phyloP scores from a whole-genome alignment of 2,329 filamentous ascomycete species.

The Graphium sp. region DNA sequence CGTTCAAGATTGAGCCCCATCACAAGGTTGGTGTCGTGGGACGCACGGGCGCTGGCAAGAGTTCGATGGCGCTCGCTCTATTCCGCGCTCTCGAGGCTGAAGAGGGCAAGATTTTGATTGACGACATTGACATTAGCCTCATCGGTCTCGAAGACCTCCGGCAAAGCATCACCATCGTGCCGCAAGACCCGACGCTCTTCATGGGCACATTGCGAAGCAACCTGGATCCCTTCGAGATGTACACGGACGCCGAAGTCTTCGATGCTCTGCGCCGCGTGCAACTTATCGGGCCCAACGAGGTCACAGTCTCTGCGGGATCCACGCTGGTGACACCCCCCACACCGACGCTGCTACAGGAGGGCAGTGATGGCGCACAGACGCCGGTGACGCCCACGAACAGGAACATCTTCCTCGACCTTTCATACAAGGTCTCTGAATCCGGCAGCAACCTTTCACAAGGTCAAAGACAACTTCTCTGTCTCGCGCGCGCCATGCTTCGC shows the following conservation, averaged over 20 bases:
- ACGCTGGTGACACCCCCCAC: constrained; percentile 5
- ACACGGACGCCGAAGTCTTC: constrained; percentile 84
- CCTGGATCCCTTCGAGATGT: constrained; percentile 78
- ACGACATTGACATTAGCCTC: constrained; percentile 73
- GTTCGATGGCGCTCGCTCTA: constrained; percentile 78
- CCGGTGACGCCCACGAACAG: constrained; percentile 54
- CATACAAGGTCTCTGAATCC: constrained; percentile 71
- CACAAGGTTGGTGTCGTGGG: constrained; percentile 97
- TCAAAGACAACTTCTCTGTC: constrained; percentile 83
- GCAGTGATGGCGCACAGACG: constrained; percentile 7
- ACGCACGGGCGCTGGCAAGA: constrained; percentile 90
- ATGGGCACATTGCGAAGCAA: constrained; percentile 84
- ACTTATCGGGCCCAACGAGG: constrained; percentile 51
- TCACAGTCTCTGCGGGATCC: constrained; percentile 5
- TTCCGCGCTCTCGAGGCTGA: constrained; percentile 92
- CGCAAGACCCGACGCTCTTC: constrained; percentile 91
- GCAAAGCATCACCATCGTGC: constrained; percentile 90
- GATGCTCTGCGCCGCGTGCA: constrained; percentile 75
- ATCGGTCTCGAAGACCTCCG: constrained; percentile 91
- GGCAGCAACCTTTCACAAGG: constrained; percentile 92
- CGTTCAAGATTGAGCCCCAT: constrained; percentile 67
- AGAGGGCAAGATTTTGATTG: constrained; percentile 74
- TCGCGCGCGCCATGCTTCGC: constrained; percentile 85
- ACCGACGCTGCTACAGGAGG: constrained; percentile 5
- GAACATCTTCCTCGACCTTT: constrained; percentile 82